A percentile compares a stretch with the other conserved stretches of the same genome.
Evolutionary conservation across 805 yeast species (phyloP).

Genomic region (Clavispora fructus): DNA sequence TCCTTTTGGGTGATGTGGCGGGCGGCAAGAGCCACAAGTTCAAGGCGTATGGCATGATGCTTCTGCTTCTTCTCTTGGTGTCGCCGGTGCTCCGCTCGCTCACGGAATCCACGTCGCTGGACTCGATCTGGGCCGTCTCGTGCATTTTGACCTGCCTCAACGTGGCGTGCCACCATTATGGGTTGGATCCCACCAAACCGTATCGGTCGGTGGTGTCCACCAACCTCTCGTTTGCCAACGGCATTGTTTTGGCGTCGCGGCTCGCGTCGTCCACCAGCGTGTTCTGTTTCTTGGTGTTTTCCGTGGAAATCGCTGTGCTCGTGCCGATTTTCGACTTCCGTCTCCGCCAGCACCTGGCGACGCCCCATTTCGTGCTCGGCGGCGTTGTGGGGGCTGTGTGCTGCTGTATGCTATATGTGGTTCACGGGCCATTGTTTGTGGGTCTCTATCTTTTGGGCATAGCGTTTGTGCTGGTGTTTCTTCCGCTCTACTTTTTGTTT

Average conservation of each 20-base stretch:
- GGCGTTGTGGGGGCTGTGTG: conserved; percentile 20
- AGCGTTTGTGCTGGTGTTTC: conserved; percentile 33
- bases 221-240: conserved; percentile 77
- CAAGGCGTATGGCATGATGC: conserved; percentile 65
- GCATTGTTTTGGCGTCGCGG: conserved; percentile 88
- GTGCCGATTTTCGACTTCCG: conserved; percentile 66
- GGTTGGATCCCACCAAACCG: conserved; percentile 38
- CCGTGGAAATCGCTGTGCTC: conserved; percentile 66
- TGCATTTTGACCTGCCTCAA: conserved; percentile 73
- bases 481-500: conserved; percentile 67
- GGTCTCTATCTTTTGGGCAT: conserved; percentile 42
- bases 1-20: conserved; percentile 19
- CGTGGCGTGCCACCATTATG: conserved; percentile 62
- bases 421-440: conserved; percentile 39
- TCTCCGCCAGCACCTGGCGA: conserved; percentile 39
- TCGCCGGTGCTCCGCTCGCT: conserved; percentile 89
- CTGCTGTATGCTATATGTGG: conserved; percentile 25
- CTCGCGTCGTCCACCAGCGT: conserved; percentile 68
- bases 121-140: conserved; percentile 91
- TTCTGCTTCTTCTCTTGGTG: conserved; percentile 65
- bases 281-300: conserved; percentile 73
- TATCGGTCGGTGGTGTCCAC: conserved; percentile 63
- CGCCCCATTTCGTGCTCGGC: conserved; percentile 19
- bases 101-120: conserved; percentile 84
- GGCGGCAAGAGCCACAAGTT: conserved; percentile 16